Evolutionary conservation across 176 grass and related monocot genomes (phyloP).

Genomic region (Oryza meyeriana): DNA sequence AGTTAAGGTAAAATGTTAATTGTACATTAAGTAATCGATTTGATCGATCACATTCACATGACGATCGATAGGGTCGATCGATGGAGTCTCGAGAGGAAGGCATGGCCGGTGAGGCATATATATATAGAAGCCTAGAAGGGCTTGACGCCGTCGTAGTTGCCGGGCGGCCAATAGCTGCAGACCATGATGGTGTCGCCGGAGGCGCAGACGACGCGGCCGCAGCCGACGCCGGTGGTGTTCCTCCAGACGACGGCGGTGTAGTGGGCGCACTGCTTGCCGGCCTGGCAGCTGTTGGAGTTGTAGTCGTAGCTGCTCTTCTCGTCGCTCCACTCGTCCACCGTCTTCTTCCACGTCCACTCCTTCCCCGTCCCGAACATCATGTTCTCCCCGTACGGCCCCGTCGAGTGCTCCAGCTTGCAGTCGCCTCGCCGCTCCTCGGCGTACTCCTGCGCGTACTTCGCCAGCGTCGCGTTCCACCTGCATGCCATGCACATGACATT

Average conservation of each 20-base stretch:
- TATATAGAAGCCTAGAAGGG: not conserved
- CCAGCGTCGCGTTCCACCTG: conserved; percentile 55
- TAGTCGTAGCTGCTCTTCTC: conserved; percentile 66
- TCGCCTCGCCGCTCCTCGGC: conserved; percentile 38
- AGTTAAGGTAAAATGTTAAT: no score
- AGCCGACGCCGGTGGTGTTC: conserved; percentile 43
- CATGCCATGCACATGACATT: no score
- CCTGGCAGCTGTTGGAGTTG: conserved; percentile 38
- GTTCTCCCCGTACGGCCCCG: conserved; percentile 69
- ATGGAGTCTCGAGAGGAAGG: no score
- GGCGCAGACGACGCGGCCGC: conserved; percentile 45
- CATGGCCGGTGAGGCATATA: no score
- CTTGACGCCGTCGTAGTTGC: conserved; percentile 48
- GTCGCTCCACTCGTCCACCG: conserved; percentile 51
- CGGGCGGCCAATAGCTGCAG: conserved; percentile 66
- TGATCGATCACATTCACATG: no score
- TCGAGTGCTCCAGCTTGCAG: conserved; percentile 64
- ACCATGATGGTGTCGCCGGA: conserved; percentile 34
- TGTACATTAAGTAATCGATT: no score
- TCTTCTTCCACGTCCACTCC: conserved; percentile 37
- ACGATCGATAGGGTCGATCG: no score
- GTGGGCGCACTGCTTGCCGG: conserved; percentile 49
- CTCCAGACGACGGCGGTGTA: conserved; percentile 72
- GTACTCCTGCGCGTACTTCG: conserved; percentile 47
- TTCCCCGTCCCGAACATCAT: conserved; percentile 46